Conservation (phyloP, 495 filamentous ascomycete genomes). For the Aspergillus conjunctus region DNA sequence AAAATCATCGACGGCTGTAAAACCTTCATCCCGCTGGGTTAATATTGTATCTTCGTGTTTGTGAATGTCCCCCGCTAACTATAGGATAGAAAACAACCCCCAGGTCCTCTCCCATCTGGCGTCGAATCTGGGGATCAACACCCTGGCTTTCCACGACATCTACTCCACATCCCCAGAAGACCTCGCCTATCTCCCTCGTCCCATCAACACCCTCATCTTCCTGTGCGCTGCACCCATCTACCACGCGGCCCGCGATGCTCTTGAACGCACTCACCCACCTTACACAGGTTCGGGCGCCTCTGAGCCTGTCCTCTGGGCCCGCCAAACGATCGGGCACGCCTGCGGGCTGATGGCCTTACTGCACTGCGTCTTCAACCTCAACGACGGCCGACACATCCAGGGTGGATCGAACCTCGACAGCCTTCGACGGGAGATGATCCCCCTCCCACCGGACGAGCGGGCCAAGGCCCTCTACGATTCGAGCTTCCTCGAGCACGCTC, state of each 20-base stretch:
- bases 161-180: conserved; percentile 59
- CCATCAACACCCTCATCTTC: conserved; percentile 59
- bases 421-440: conserved; percentile 32
- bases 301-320: conserved; percentile 64
- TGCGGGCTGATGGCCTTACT: conserved; percentile 67
- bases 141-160: conserved; percentile 61
- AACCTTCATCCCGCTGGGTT: conserved; percentile 45
- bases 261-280: conserved; percentile 36
- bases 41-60: background rate
- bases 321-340: conserved; percentile 66
- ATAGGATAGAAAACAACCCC: conserved; percentile 62
- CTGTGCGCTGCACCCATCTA: conserved; percentile 55
- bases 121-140: conserved; percentile 53
- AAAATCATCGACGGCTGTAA: conserved; percentile 29
- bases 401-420: conserved; percentile 33
- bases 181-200: conserved; percentile 55
- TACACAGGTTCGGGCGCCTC: conserved; percentile 52
- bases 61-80: background rate
- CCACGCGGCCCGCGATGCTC: conserved; percentile 32
- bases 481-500: conserved; percentile 65
- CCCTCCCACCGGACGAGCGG: conserved; percentile 48
- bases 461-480: conserved; percentile 71
- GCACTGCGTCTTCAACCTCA: conserved; percentile 58
- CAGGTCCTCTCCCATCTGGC: conserved; percentile 57
- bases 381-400: conserved; percentile 41